phyloP scores from a whole-genome alignment of 176 grass and related monocot species.

The Lolium multiflorum region DNA sequence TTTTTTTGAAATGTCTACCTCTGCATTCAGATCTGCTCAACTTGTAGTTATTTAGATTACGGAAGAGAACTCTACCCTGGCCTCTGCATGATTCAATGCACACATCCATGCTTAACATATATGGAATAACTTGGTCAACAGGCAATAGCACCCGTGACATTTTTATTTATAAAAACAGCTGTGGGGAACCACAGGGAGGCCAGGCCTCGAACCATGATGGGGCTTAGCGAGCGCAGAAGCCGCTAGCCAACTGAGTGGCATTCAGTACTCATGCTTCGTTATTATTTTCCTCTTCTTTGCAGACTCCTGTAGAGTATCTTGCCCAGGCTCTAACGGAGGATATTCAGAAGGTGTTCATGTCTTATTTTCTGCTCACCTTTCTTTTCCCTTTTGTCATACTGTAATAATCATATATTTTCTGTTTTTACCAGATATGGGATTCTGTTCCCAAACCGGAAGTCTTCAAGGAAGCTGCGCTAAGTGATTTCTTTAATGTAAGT shows the following conservation, averaged over 20 bases:
- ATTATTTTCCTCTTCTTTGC: conserved; percentile 37
- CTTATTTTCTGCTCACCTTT: conserved; percentile 18
- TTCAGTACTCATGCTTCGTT: not conserved
- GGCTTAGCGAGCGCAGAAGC: not conserved
- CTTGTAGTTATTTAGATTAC: conserved; percentile 30
- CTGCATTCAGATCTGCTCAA: conserved; percentile 8
- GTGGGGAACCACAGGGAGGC: not conserved
- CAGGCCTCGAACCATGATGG: not conserved
- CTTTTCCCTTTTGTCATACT: conserved; percentile 43
- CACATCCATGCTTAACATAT: not conserved
- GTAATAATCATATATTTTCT: conserved; percentile 5
- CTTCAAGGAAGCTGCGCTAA: conserved; percentile 77
- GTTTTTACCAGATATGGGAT: conserved; percentile 82
- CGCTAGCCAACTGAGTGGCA: not conserved
- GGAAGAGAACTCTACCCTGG: not conserved
- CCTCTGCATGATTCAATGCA: not conserved
- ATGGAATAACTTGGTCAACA: not conserved
- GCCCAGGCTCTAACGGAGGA: conserved; percentile 77
- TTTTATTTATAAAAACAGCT: not conserved
- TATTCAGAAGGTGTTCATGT: conserved; percentile 69
- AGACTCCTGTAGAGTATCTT: conserved; percentile 87
- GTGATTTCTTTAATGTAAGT: conserved; percentile 94
- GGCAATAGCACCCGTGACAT: conserved; percentile 3
- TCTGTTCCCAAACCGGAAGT: conserved; percentile 77
- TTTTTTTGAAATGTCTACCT: no score